Base-by-base conservation (phyloP, 345 rosid genomes). In the Pseudoturritis turrita region DNA sequence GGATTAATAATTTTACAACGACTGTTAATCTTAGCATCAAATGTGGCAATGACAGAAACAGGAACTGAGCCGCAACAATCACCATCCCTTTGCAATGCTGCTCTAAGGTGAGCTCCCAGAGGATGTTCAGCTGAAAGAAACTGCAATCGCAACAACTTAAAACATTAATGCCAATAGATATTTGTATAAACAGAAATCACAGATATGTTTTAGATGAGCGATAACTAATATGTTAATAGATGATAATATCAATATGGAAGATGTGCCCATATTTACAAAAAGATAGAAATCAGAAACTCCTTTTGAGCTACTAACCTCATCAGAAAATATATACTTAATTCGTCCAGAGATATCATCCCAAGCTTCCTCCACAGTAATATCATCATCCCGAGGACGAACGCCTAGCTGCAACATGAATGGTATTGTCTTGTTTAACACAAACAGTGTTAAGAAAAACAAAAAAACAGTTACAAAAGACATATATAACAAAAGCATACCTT, bases 41-140 rank as follows among this genome's bases (percentile, higher is more conserved):
- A 86, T 44, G 70, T 79, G 77, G 90, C 88, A 75, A 88, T 80
- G 70, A 87, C 86, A 62, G 97, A 87, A 79, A 81, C 87, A 64
- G 97, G 91, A 72, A 94, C 70, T 17, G 83, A 81, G 44, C 96
- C 89, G 14, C 68, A 76, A 75, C 80, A 85, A 65, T 84, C 82
- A 46, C 89, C 88, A 28, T 78, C 79, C 82, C 96, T 87, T 74
- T 63, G 71, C 51, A 85, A 85, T 72, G 89, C 68, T 18, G 90
- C 98, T 83, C 83, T 87, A 63, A 94, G 77, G 88, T 91, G 98
- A 78, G 88, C 83, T 47, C 90, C 81, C 67, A 94, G 73, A 5
- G 97, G 98, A 73, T 87, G 87, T 41, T 62, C 68, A 57, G 83
- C 73, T 70, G 85, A 83, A 58, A 89, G 89, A 83, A 91, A 91